Conservation (phyloP, 768 basidiomycete genomes). For the Mrakia hoshinonis region DNA sequence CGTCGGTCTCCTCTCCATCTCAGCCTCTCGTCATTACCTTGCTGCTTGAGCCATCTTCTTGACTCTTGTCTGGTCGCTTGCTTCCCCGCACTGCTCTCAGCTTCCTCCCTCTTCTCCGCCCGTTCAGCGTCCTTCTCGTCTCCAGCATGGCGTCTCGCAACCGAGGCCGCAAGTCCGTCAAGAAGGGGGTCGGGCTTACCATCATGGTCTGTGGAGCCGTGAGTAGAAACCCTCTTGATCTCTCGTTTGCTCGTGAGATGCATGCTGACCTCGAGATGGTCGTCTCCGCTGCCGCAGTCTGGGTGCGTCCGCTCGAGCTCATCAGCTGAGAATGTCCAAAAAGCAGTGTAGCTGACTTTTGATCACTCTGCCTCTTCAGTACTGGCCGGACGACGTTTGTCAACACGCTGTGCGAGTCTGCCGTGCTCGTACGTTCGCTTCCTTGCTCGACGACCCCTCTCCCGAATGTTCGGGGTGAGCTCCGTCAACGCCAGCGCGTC, state of each 20-base stretch:
- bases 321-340: too few species aligned
- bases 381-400: constrained; percentile 48
- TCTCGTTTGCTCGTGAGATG: constrained; percentile 24
- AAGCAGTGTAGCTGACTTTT: too few species aligned
- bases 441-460: neutral
- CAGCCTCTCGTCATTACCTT: too few species aligned
- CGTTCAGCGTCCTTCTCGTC: neutral
- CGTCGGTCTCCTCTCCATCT: too few species aligned
- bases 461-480: neutral
- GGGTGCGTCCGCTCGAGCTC: neutral
- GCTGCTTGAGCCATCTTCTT: too few species aligned
- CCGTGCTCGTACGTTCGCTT: constrained; percentile 17
- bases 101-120: neutral
- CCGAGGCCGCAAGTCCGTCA: constrained; percentile 57
- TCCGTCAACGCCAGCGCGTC: too few species aligned
- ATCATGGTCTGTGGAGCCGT: constrained; percentile 84
- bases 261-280: constrained; percentile 16
- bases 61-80: neutral
- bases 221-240: constrained; percentile 40
- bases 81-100: neutral
- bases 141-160: constrained; percentile 15
- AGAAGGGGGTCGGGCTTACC: constrained; percentile 98
- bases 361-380: too few species aligned
- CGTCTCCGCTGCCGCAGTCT: neutral
- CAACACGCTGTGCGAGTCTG: constrained; percentile 74